Conservation (phyloP, 2,329 filamentous ascomycete species). For the Colletotrichum truncatum region DNA sequence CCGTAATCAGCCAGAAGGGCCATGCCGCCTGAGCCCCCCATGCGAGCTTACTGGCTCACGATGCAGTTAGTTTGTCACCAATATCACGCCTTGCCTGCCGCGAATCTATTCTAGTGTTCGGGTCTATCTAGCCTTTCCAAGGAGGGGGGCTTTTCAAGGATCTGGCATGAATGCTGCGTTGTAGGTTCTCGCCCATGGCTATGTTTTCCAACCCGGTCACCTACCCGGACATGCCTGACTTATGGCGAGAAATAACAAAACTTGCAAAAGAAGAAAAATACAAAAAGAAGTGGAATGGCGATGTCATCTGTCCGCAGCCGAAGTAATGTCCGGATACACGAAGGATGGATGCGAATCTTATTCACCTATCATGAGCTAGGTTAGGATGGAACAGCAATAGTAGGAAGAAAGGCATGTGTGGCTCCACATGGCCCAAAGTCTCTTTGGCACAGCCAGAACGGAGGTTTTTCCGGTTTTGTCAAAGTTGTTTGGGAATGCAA, state of each 20-base stretch:
- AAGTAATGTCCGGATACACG: background rate
- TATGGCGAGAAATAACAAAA: background rate
- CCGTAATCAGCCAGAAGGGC: conserved; percentile 1
- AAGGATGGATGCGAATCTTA: conserved; percentile 10
- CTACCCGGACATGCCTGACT: background rate
- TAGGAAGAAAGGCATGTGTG: conserved; percentile 6
- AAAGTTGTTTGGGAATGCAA: conserved; percentile 23
- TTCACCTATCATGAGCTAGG: conserved; percentile 19
- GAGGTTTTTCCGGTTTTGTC: conserved; percentile 26
- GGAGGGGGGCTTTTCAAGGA: background rate
- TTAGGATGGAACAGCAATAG: conserved; percentile 18
- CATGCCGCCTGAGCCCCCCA: background rate
- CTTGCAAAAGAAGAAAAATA: background rate
- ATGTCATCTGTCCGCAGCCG: background rate
- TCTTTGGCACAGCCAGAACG: conserved; percentile 25
- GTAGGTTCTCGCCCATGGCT: background rate
- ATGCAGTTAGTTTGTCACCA: background rate
- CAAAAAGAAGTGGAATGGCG: background rate
- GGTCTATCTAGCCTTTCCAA: background rate
- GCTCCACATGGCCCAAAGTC: conserved; percentile 30
- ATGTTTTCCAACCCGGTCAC: background rate
- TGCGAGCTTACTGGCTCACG: background rate
- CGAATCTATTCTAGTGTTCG: background rate
- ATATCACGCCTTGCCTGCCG: background rate
- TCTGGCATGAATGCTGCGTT: background rate